Percentiles rank a stretch among this genome's conserved stretches.
Evolutionary conservation across 768 basidiomycete species (phyloP).

Genomic region (Auriscalpium orientale): DNA sequence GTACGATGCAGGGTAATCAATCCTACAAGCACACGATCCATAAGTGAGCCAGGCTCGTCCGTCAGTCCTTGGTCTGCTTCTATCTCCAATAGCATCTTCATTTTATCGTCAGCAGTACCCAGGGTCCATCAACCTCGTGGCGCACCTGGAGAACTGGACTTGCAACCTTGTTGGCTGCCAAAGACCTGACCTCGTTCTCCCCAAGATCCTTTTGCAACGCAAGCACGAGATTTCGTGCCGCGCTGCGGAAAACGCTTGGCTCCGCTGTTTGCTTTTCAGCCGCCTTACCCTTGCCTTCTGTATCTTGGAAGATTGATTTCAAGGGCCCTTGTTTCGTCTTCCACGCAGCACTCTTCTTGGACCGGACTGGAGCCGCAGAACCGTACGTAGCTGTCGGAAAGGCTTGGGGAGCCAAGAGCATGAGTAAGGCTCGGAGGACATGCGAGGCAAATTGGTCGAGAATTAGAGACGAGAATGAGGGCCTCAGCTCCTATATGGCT

Average conservation of each 20-base stretch:
- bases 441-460: slow-evolving; percentile 90
- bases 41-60: slow-evolving; percentile 58
- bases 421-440: slow-evolving; percentile 71
- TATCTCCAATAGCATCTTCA: slow-evolving; percentile 73
- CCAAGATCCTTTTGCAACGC: slow-evolving; percentile 44
- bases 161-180: slow-evolving; percentile 71
- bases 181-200: slow-evolving; percentile 68
- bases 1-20: slow-evolving; percentile 58
- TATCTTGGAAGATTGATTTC: slow-evolving; percentile 64
- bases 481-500: slow-evolving; percentile 56
- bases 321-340: slow-evolving; percentile 75
- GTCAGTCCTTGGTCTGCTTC: slow-evolving; percentile 63
- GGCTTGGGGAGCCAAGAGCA: slow-evolving; percentile 62
- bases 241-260: slow-evolving; percentile 39
- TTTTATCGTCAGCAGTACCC: background rate
- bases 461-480: slow-evolving; percentile 54
- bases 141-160: slow-evolving; percentile 69
- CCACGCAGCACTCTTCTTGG: slow-evolving; percentile 79
- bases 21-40: slow-evolving; percentile 77
- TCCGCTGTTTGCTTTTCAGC: slow-evolving; percentile 11
- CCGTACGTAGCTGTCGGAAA: slow-evolving; percentile 28
- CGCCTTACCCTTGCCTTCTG: slow-evolving; percentile 23
- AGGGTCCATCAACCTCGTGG: background rate
- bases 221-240: slow-evolving; percentile 40
- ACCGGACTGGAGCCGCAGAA: slow-evolving; percentile 46